Base-by-base conservation (phyloP, 306 rosid genomes). In the Amphicarpaea edgeworthii region DNA sequence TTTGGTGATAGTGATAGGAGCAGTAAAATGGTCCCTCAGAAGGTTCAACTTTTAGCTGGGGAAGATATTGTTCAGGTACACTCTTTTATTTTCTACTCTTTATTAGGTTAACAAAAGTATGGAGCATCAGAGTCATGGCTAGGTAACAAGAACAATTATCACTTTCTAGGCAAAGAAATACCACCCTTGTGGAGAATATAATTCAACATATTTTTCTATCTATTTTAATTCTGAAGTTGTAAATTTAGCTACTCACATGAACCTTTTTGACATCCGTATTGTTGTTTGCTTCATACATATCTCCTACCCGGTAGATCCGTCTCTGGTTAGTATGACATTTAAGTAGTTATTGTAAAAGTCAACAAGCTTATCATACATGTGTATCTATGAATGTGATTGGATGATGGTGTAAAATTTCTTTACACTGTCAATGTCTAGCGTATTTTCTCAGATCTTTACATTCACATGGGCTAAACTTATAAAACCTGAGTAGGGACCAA, bases 11-110 rank as follows among this genome's bases (percentile, higher is more conserved):
- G 89, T 78, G 98, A 95, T 61, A 95, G 90, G 82, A 95, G 97
- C 88, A 95, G 95, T 76, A 95, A 95, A 90, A 95, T 95, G 96
- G 83, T 95, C 41, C 97, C 96, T 20, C 96, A 95, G 80, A 90
- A 21, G 84, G 96, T 95, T 88, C 89, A 90, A 71, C 97, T 95
- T 84, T 85, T 95, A 79, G 84, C 87, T 28, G 90, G 96, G 42
- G 96, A 95, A 85, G 92, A 95, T 77, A 89, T 95, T 68, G 92
- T 95, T 59, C 97, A 32, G 7, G 37, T 3, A 32, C 37, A 3
- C 47, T 41, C 20, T 46, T 26, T 54, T 47, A 28, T 34, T 63
- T 23, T 23, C 54, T 64, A 20, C 77, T 17, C 40, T 23, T 24
- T 7, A 60, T 61, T 26, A 46, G 16, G 1, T 51, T 64, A 41